Evolutionary conservation across 805 yeast genomes (phyloP).

Genomic region (Barnettozyma siamensis): DNA sequence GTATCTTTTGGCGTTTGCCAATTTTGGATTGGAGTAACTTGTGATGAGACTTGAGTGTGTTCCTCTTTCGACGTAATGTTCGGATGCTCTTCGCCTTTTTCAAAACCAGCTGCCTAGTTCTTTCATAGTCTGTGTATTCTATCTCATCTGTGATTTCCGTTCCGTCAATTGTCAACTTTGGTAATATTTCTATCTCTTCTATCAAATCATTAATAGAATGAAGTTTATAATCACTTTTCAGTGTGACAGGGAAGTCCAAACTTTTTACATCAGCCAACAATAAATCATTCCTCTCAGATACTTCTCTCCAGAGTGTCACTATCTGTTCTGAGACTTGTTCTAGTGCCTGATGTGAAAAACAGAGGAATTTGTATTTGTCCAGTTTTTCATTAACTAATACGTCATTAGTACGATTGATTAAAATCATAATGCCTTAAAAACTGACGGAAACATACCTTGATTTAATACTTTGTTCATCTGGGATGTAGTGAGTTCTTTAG

Average conservation of each 20-base stretch:
- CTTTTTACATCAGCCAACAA: conserved; percentile 6
- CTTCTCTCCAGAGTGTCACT: conserved; percentile 11
- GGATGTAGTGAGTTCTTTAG: neutral
- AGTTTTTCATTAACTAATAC: conserved; percentile 13
- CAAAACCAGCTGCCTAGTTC: conserved; percentile 6
- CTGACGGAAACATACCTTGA: neutral
- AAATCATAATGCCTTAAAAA: no score
- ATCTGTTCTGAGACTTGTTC: conserved; percentile 20
- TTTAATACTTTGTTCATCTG: neutral
- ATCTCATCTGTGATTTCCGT: conserved; percentile 2
- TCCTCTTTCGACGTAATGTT: conserved; percentile 6
- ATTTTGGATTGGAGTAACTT: conserved; percentile 13
- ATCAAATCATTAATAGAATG: conserved; percentile 17
- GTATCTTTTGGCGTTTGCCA: conserved; percentile 16
- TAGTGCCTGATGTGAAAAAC: conserved; percentile 20
- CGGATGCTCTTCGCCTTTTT: conserved; percentile 9
- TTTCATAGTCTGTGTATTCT: conserved; percentile 9
- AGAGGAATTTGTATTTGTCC: conserved; percentile 5
- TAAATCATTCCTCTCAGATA: conserved; percentile 3
- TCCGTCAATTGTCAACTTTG: conserved; percentile 7
- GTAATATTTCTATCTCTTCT: conserved; percentile 15
- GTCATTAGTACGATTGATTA: neutral
- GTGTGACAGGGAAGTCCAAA: conserved; percentile 13
- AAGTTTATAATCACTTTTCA: conserved; percentile 14
- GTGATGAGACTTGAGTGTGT: conserved; percentile 7